These are phyloP conservation scores for Dacryopinax spathularia DNA, from an alignment of 768 basidiomycete species.

Conservation along the genomic window DNA sequence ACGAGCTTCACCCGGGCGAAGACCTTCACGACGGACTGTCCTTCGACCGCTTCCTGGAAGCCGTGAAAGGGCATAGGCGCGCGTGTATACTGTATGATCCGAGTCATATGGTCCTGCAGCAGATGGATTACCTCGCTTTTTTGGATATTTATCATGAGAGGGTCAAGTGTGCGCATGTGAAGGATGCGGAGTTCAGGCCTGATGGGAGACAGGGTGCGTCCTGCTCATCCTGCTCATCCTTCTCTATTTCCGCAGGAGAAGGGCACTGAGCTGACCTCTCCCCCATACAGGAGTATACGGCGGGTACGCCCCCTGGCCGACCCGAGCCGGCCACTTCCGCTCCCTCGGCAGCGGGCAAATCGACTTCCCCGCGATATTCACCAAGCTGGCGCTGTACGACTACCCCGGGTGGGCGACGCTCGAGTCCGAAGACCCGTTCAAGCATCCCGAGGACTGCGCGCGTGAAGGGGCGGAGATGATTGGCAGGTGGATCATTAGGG, in stretches of 20 bases:
- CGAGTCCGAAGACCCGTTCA: background rate
- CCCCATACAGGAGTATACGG: background rate
- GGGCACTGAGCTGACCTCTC: background rate
- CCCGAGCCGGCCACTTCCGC: background rate
- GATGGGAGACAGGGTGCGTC: background rate
- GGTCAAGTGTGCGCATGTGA: background rate
- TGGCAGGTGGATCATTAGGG: background rate
- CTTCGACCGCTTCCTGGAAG: background rate
- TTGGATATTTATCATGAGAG: background rate
- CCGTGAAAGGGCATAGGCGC: background rate
- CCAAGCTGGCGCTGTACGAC: background rate
- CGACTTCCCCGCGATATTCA: background rate
- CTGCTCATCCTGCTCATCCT: background rate
- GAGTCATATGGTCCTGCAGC: background rate
- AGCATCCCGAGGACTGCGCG: background rate
- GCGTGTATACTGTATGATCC: background rate
- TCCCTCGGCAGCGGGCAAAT: background rate
- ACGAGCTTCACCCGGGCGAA: background rate
- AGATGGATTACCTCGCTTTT: background rate
- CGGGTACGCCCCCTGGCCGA: background rate
- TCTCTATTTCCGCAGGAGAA: background rate
- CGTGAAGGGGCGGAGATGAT: background rate
- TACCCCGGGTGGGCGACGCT: background rate
- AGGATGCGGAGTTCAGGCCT: background rate
- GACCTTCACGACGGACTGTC: background rate